Percentiles rank a stretch among this genome's conserved stretches.
These are phyloP conservation scores for Eucalyptus rudis DNA, from an alignment of 345 rosid genomes.

Conservation along the genomic window DNA sequence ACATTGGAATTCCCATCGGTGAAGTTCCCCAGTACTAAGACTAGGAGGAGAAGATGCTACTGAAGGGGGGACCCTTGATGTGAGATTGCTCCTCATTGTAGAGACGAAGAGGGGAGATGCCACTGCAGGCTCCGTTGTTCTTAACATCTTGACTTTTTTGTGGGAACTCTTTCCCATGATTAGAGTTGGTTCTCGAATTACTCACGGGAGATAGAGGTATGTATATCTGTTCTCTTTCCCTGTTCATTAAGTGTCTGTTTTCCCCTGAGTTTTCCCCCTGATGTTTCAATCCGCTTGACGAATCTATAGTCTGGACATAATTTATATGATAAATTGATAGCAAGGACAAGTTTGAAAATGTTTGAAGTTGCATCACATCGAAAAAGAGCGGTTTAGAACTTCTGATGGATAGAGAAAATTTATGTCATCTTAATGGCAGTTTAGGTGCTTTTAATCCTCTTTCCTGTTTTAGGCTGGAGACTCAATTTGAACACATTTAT, in stretches of 20 bases:
- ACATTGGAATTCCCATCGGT: background rate
- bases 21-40: background rate
- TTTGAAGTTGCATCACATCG: background rate
- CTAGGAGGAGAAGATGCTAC: background rate
- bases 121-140: background rate
- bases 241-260: fast-evolving
- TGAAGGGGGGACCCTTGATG: background rate
- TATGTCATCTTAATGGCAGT: background rate
- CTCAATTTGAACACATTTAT: background rate
- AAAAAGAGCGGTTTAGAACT: fast-evolving
- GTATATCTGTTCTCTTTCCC: background rate
- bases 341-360: background rate
- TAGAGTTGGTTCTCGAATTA: background rate
- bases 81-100: background rate
- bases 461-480: background rate
- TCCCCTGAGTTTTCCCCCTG: fast-evolving
- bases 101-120: background rate
- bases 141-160: background rate
- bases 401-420: fast-evolving
- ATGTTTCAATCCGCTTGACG: background rate
- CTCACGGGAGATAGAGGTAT: background rate
- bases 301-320: background rate
- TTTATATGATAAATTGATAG: too few relatives aligned
- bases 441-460: background rate
- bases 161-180: background rate